Evolutionary conservation across 768 basidiomycete species (phyloP).

Genomic region (Pleurotus platypus): DNA sequence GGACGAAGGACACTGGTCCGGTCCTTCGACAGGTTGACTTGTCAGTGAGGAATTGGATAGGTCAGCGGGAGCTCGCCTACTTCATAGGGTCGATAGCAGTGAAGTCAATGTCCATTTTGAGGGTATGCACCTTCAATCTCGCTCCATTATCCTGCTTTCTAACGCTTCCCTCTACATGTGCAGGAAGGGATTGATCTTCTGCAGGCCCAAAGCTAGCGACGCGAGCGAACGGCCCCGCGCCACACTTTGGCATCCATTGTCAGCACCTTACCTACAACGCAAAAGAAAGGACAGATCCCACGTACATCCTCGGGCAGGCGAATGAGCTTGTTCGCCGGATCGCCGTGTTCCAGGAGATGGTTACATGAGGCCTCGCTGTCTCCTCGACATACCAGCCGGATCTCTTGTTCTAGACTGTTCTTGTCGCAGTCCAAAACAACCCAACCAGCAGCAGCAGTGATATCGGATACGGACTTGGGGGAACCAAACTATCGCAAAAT

Average conservation of each 20-base stretch:
- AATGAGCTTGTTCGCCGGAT: conserved; percentile 47
- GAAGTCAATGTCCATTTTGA: conserved; percentile 32
- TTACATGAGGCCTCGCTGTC: conserved; percentile 25
- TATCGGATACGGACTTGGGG: not conserved
- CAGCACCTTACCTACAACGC: not conserved
- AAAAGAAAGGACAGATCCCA: conserved; percentile 4
- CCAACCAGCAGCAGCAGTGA: conserved; percentile 4
- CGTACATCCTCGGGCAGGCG: conserved; percentile 50
- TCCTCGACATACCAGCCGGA: not conserved
- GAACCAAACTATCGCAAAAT: not conserved
- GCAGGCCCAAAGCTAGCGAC: conserved; percentile 29
- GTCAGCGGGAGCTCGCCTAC: not conserved
- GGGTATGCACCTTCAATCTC: conserved; percentile 24
- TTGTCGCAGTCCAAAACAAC: conserved; percentile 1
- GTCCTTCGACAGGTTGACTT: not conserved
- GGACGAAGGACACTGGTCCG: not conserved
- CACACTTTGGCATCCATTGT: conserved; percentile 3
- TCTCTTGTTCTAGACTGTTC: conserved; percentile 1
- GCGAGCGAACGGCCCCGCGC: conserved; percentile 18
- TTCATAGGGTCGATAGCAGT: conserved; percentile 18
- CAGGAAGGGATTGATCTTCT: conserved; percentile 31
- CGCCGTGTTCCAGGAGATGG: conserved; percentile 32
- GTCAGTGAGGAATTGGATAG: not conserved
- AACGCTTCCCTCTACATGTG: conserved; percentile 16
- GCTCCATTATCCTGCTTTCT: conserved; percentile 18